Evolutionary conservation across 2,329 filamentous ascomycete species (phyloP), one percentile per base, ranked within the genome.

Genomic region (Alternaria triticimaculans): DNA sequence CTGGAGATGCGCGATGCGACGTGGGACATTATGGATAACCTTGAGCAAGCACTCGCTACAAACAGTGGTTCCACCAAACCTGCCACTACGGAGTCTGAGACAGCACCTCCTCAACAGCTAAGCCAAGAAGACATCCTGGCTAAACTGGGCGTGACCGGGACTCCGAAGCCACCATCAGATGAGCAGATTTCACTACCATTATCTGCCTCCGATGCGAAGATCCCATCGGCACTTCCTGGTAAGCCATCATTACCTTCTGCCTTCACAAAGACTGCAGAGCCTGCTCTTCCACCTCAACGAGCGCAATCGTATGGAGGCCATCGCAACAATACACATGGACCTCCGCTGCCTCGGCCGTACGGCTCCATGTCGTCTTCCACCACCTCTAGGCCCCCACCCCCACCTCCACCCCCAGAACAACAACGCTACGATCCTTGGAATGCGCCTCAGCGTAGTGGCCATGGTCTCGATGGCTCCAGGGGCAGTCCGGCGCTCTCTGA

Each of bases 1-100:
- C 66, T 78, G 62, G 77, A 77, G 18, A 77, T 80, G 72, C 67
- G 70, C 7, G 78, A 80, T 51, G 67, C 74, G 10, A 69, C 66
- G 20, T 80, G 76, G 75, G 78, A 74, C 63, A 72, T 81, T 12
- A 81, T 81, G 79, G 78, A 80, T 54, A 72, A 79, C 21, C 75
- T 81, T 25, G 79, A 81, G 60, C 77, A 80, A 65, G 81, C 78
- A 3, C 66, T 83, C 25, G 75, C 75, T 43, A 69, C 65, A 18
- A 63, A 66, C 14, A 60, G 65, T 41, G 69, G 67, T 25, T 55
- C 65, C 26, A 14, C 64, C 12, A 67, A 65, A 33, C 51, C 68
- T 5, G 25, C 48, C 21, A 10, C 18, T n/a, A 26, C 25, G 10
- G 61, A 48, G 26, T 60, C 37, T 9, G 55, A 63, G 41, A 45